Conservation (phyloP, 495 filamentous ascomycete species). For the Neurospora pannonica region DNA sequence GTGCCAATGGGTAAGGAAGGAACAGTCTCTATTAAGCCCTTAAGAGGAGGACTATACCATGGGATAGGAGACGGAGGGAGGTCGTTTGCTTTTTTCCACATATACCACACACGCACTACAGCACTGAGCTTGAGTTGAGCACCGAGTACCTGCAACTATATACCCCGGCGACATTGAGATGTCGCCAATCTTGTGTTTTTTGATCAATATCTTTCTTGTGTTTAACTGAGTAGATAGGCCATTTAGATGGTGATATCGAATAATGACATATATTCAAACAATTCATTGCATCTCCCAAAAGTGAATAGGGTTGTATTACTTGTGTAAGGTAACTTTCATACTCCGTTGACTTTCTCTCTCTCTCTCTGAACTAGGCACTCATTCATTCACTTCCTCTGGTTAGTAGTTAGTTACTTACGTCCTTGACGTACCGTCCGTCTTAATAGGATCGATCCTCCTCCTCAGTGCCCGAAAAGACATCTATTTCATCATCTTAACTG, state of each 20-base stretch:
- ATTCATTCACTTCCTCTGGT: too few relatives aligned
- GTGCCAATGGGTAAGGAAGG: not conserved
- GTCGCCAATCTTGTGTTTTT: not conserved
- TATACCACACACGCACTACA: not conserved
- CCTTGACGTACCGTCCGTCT: too few relatives aligned
- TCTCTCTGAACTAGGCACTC: too few relatives aligned
- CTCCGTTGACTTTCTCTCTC: too few relatives aligned
- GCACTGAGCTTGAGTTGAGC: not conserved
- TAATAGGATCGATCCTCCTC: too few relatives aligned
- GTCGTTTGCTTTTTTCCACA: not conserved
- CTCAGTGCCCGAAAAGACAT: too few relatives aligned
- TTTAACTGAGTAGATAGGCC: not conserved
- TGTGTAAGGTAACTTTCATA: too few relatives aligned
- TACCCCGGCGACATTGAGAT: not conserved
- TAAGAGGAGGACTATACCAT: not conserved
- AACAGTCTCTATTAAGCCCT: not conserved
- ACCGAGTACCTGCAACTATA: not conserved
- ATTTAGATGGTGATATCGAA: not conserved
- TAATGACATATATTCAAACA: not conserved
- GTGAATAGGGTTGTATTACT: too few relatives aligned
- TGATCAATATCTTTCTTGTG: not conserved
- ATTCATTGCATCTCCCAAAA: too few relatives aligned
- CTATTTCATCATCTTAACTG: too few relatives aligned
- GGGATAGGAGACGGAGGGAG: not conserved
- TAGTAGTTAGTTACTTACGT: too few relatives aligned